Evolutionary conservation across 371 early-diverging fungal species (phyloP).

Genomic region (Mortierella sp.): DNA sequence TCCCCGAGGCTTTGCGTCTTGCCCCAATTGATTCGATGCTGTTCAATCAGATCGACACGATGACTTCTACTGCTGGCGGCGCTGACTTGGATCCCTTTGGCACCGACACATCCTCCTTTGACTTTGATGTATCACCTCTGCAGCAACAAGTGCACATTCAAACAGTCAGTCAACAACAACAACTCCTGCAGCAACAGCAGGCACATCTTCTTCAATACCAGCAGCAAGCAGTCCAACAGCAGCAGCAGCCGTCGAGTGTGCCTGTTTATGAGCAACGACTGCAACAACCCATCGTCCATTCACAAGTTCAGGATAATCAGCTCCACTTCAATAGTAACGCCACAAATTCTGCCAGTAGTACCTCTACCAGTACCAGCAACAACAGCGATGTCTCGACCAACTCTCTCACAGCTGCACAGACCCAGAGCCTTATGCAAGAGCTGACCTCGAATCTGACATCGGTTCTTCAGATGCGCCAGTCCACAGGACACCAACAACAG

Average conservation of each 20-base stretch:
- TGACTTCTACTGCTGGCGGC: neutral
- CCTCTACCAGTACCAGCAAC: neutral
- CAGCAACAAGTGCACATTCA: neutral
- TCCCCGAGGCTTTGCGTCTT: conserved; percentile 53
- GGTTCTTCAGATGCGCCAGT: conserved; percentile 6
- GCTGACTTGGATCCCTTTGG: neutral
- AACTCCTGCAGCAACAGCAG: neutral
- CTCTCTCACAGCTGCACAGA: neutral
- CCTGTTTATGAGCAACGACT: neutral
- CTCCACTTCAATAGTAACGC: neutral
- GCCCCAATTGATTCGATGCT: conserved; percentile 50
- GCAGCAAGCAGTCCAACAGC: neutral
- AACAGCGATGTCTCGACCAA: neutral
- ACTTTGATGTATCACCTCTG: neutral
- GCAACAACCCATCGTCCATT: neutral
- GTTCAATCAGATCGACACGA: conserved; percentile 22
- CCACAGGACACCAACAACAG: neutral
- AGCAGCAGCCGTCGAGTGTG: neutral
- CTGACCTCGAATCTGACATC: conserved; percentile 16
- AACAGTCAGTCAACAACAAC: neutral
- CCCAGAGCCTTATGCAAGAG: conserved; percentile 19
- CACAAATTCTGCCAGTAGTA: neutral
- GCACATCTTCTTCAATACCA: conserved; percentile 1
- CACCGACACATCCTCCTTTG: neutral
- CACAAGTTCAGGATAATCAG: neutral